Evolutionary conservation across 148 eudicot genomes (phyloP), one percentile per base, ranked within the genome.

Genomic region (Hydrangea macrophylla): DNA sequence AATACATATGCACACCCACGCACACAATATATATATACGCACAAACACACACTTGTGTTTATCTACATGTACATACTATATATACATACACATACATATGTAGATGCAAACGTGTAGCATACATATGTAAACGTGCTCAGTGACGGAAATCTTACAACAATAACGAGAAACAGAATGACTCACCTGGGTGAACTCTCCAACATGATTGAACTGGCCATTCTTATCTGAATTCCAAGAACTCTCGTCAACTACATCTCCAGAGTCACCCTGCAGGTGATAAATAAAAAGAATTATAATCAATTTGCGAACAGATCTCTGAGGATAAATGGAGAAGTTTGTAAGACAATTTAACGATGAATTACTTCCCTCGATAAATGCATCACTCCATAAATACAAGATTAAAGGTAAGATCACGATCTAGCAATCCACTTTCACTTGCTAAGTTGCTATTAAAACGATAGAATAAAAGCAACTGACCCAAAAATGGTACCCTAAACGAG

Each of bases 201-300:
- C 69, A 25, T 65, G 58, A 70, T 76, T 68, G 53, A 67, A 65
- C 64, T 65, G 65, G 63, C 70, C 76, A 48, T 72, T n/a, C 37
- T 70, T 71, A 27, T 65, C 75, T 22, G 74, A 73, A 48, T 62
- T 69, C 58, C 26, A 36, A 17, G 66, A 54, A 62, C 67, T 63
- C 66, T 72, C 79, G 27, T 64, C 78, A 58, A 57, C 75, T 23
- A 55, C 42, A 40, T 65, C 63, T 22, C 65, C 31, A 32, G 64
- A 30, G 78, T 76, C 76, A 37, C 84, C 88, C 96, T 90, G 71
- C 24, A 32, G 26, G 31, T 54, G 74, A 70, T 33, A 26, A 66
- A 25, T 26, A 60, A 61, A 25, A 50, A 55, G 0, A 64, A 54
- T 55, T 32, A 32, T 33, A 10, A 17, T 35, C 23, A 54, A 31